phyloP scores from a whole-genome alignment of 73 alveolate genomes.

The Symbiodinium pilosum region DNA sequence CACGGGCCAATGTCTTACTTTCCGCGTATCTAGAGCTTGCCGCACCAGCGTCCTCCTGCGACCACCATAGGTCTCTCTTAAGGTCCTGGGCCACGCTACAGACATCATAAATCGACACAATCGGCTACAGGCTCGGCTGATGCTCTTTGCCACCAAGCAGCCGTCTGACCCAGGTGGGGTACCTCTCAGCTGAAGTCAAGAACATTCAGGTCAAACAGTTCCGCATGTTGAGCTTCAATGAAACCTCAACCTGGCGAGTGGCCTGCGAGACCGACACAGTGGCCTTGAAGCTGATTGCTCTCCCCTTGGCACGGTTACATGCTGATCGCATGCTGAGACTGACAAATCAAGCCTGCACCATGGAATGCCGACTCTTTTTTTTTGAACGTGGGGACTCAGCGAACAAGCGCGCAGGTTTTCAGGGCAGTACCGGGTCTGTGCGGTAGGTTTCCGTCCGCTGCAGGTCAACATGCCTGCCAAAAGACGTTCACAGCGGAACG shows the following conservation, averaged over 20 bases:
- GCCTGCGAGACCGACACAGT: slow-evolving; percentile 85
- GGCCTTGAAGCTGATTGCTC: slow-evolving; percentile 59
- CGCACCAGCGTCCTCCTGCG: slow-evolving; percentile 17
- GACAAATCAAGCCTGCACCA: too few species aligned
- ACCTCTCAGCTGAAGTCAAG: neutral
- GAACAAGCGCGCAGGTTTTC: neutral
- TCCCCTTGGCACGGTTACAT: neutral
- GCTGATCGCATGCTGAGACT: too few species aligned
- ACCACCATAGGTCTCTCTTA: slow-evolving; percentile 12
- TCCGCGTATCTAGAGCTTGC: too few species aligned
- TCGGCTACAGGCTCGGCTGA: neutral
- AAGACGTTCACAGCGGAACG: too few species aligned
- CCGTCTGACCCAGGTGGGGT: neutral
- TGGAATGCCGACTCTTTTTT: too few species aligned
- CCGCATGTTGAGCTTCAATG: too few species aligned
- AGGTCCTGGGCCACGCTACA: neutral
- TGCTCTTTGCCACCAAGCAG: neutral
- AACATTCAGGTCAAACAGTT: neutral
- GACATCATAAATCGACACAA: too few species aligned
- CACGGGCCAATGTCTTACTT: too few species aligned
- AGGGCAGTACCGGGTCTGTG: neutral
- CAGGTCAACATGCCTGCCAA: neutral
- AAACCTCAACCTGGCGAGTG: neutral
- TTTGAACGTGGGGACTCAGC: neutral
- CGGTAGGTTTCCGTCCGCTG: neutral